Evolutionary conservation across 805 yeast genomes (phyloP).

Genomic region (Kazachstania bromeliacearum): DNA sequence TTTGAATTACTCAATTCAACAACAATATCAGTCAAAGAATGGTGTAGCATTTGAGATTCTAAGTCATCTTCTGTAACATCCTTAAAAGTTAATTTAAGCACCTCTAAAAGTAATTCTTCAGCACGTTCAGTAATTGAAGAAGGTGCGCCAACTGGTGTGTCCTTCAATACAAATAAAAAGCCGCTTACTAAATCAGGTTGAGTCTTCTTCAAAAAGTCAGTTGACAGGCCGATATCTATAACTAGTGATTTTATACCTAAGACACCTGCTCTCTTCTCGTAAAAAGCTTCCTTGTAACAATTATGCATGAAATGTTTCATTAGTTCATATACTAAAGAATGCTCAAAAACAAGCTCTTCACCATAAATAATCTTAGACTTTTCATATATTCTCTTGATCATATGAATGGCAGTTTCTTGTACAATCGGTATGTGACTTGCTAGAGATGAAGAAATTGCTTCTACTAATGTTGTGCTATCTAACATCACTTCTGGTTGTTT

Average conservation of each 20-base stretch:
- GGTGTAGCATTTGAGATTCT: slow-evolving; percentile 61
- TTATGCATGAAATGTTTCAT: slow-evolving; percentile 79
- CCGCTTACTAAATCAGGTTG: slow-evolving; percentile 83
- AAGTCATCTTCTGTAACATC: slow-evolving; percentile 51
- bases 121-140: slow-evolving; percentile 67
- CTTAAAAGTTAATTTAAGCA: slow-evolving; percentile 57
- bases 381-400: slow-evolving; percentile 51
- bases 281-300: slow-evolving; percentile 84
- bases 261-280: slow-evolving; percentile 81
- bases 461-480: slow-evolving; percentile 59
- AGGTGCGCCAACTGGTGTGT: slow-evolving; percentile 84
- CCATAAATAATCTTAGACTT: slow-evolving; percentile 64
- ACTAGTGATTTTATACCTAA: slow-evolving; percentile 70
- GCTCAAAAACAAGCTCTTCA: slow-evolving; percentile 53
- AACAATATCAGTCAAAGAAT: slow-evolving; percentile 79
- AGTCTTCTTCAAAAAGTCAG: slow-evolving; percentile 62
- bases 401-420: slow-evolving; percentile 57
- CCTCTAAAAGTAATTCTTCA: slow-evolving; percentile 49
- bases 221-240: slow-evolving; percentile 56
- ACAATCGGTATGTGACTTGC: slow-evolving; percentile 68
- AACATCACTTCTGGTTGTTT: slow-evolving; percentile 68
- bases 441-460: slow-evolving; percentile 70
- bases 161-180: slow-evolving; percentile 80
- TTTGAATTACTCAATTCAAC: slow-evolving; percentile 90
- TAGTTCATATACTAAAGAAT: slow-evolving; percentile 67